Evolutionary conservation across 805 yeast genomes (phyloP).

Genomic region (Trichomonascus vanleenenianus): DNA sequence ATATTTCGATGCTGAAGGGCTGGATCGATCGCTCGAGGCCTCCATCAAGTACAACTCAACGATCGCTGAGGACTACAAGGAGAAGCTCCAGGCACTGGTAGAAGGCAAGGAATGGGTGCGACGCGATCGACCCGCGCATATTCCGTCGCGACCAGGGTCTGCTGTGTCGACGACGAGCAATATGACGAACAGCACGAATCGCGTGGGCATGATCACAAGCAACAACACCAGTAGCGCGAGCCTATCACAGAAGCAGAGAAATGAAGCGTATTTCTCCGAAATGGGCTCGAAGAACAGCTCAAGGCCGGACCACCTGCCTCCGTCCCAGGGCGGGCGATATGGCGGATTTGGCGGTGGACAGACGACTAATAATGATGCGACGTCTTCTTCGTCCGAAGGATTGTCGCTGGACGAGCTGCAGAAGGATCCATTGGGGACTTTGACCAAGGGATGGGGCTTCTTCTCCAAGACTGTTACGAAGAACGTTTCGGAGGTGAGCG

Average conservation of each 20-base stretch:
- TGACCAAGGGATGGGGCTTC: constrained; percentile 89
- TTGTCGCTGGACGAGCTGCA: constrained; percentile 26
- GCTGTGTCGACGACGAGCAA: constrained; percentile 3
- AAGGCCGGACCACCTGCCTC: constrained; percentile 75
- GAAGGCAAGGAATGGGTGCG: constrained; percentile 58
- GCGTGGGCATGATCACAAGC: too few relatives aligned
- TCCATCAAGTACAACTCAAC: constrained; percentile 75
- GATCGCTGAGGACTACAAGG: constrained; percentile 92
- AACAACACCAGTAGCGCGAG: background rate
- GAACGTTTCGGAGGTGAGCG: constrained; percentile 61
- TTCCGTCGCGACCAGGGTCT: constrained; percentile 9
- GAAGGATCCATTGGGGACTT: constrained; percentile 85
- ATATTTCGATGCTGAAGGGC: constrained; percentile 65
- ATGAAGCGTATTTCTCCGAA: constrained; percentile 75
- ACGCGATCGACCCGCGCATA: constrained; percentile 13
- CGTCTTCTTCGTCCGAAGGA: constrained; percentile 8
- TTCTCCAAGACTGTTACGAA: constrained; percentile 80
- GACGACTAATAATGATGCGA: constrained; percentile 17
- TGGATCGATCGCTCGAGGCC: constrained; percentile 56
- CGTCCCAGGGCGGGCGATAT: constrained; percentile 90
- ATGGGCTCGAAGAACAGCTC: constrained; percentile 65
- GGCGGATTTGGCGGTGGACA: constrained; percentile 85
- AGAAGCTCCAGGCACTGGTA: constrained; percentile 62
- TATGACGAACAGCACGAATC: too few relatives aligned
- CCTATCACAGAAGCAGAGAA: constrained; percentile 42